Base-by-base conservation (phyloP, 768 basidiomycete species). In the Termitomyces sp. region DNA sequence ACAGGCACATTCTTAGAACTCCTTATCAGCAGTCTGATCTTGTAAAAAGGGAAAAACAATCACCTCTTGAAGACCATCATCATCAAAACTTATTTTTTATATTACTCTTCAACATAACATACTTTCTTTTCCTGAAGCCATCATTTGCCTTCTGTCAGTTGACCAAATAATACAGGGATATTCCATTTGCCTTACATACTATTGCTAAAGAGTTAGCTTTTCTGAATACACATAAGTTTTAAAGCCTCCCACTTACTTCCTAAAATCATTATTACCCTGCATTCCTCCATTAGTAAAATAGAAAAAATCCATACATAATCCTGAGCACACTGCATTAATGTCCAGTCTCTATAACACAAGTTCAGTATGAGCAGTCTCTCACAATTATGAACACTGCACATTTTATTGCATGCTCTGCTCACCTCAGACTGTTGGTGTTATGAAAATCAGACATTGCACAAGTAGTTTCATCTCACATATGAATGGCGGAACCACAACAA, bases 151-250 rank as follows among this genome's bases (percentile, higher is more conserved):
- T 18, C 16, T 4, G 18, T 49, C 3, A 49, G 16, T 18, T 3
- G 16, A 48, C 28, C 4, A 4, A 28, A 28, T 32, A 2, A 2
- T 11, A 49, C 22, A n/a, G n/a, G n/a, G n/a, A n/a, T n/a, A 28
- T 49, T 49, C 2, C 48, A 32, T 49, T 53, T 53, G n/a, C 52
- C 52, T 53, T 13, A 53, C 52, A 53, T 53, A 53, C 52, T 53
- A 35, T 13, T 38, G 15, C 7, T 20, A 2, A 22, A 28, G 28
- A 28, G 3, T 53, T 38, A 53, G 52, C 22, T 53, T 20, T 4
- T 18, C 35, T 20, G n/a, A n/a, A 28, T 28, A 0, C 4, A 20
- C 12, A 22, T 20, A 13, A 38, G 1, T 18, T 13, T 35, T 4
- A 7, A 20, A 38, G 6, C 20, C 2, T 28, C 1, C 12, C 6